Evolutionary conservation across 805 yeast genomes (phyloP).

Genomic region (Barnettozyma siamensis): DNA sequence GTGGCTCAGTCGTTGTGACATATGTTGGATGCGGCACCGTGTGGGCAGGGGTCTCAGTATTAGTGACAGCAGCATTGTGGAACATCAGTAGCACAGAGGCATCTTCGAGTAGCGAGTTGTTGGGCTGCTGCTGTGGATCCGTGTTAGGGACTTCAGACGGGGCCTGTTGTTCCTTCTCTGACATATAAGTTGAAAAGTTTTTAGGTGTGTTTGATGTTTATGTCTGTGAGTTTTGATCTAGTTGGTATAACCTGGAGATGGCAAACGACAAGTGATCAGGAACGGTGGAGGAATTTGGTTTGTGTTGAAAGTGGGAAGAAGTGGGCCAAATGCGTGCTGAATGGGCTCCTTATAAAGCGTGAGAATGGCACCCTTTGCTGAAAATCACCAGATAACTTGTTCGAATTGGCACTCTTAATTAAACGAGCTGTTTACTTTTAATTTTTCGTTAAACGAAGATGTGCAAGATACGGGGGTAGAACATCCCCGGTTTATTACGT

Average conservation of each 20-base stretch:
- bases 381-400: too few relatives aligned
- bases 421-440: background rate
- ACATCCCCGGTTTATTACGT: background rate
- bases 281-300: background rate
- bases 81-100: conserved; percentile 59
- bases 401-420: too few relatives aligned
- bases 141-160: background rate
- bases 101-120: conserved; percentile 41
- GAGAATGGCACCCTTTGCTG: too few relatives aligned
- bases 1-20: too few relatives aligned
- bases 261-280: background rate
- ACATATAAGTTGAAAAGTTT: conserved; percentile 2
- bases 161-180: background rate
- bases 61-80: conserved; percentile 43
- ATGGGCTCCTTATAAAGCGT: too few relatives aligned
- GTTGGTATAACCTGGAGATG: background rate
- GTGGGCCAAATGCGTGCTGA: too few relatives aligned
- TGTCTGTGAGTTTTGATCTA: background rate
- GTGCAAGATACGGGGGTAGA: background rate
- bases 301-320: too few relatives aligned
- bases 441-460: conserved; percentile 2
- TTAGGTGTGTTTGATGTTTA: too few relatives aligned
- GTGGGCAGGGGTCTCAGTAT: conserved; percentile 11
- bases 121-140: conserved; percentile 2
- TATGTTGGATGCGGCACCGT: too few relatives aligned